Base-by-base conservation (phyloP, 1,139 yeast genomes). In the Pichia sp. region DNA sequence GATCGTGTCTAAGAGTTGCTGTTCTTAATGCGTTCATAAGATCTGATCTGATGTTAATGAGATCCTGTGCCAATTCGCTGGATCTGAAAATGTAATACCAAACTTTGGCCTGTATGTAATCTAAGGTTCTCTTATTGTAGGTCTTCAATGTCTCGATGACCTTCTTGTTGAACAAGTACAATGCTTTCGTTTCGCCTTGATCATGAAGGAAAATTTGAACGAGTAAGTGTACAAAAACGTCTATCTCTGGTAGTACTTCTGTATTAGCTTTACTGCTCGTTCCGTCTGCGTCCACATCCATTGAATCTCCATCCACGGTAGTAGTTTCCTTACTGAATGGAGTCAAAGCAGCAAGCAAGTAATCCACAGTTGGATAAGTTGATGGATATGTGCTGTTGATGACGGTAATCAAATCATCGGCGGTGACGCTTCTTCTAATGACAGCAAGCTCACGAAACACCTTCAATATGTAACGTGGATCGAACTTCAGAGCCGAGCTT, bases 21-120 rank as follows among this genome's bases (percentile, higher is more conserved):
- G 94, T 82, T 62, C 96, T 77, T 55, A 91, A 70, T 14, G 84
- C 85, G 26, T 69, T 64, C 56, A 86, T 72, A 54, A 91, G 67
- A 32, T 71, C 77, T 7, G 85, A 74, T 53, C 94, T 77, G 37
- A 85, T 66, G n/a, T 74, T 62, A 37, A 69, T 64, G 40, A 77
- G 63, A 49, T 79, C 79, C 13, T 70, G 71, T 29, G 66, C 55
- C 42, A 79, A 63, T 62, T 91, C 98, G 47, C 77, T 76, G 5
- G 88, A 74, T 59, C 95, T 74, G 32, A 81, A 72, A 47, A 86
- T 74, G 63, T 86, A 91, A 58, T 88, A 93, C 97, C 98, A 93
- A 44, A 84, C 70, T 59, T 88, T 91, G 12, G 97, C 93, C 46
- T 79, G 80, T 44, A 93, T 72, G 51, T 83, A 77, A 59, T 93